Evolutionary conservation across 108 stramenopile genomes (phyloP).

Genomic region (Cyclostephanos tholiformis): DNA sequence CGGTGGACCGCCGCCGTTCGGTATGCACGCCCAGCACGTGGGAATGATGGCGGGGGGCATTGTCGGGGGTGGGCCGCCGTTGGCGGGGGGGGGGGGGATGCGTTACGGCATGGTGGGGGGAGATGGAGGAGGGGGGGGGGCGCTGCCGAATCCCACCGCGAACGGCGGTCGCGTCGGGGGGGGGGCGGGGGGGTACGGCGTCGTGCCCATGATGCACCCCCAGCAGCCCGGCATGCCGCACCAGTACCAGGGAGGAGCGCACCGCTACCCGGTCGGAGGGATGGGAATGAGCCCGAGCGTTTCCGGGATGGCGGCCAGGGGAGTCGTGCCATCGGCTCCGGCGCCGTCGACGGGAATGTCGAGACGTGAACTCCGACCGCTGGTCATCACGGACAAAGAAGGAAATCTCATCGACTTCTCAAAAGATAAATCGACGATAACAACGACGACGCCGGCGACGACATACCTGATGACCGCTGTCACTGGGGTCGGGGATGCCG

Average conservation of each 20-base stretch:
- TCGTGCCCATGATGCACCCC: slow-evolving; percentile 1
- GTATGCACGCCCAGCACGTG: not conserved
- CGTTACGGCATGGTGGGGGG: not conserved
- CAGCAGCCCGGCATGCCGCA: slow-evolving; percentile 4
- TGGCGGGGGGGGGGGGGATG: not conserved
- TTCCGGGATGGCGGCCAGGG: not conserved
- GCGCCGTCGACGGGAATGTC: not conserved
- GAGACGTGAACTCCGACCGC: too few species aligned
- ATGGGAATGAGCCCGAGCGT: slow-evolving; percentile 1
- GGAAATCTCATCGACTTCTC: slow-evolving; percentile 68
- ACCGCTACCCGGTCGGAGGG: not conserved
- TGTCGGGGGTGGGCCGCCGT: not conserved
- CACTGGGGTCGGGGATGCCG: not conserved
- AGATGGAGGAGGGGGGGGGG: not conserved
- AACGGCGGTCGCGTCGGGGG: too few species aligned
- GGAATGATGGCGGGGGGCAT: not conserved
- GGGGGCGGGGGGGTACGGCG: slow-evolving; percentile 1
- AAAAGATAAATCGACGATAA: slow-evolving; percentile 12
- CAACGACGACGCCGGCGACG: not conserved
- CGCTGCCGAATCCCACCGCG: not conserved
- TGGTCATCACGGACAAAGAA: slow-evolving; percentile 57
- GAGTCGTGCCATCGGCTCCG: not conserved
- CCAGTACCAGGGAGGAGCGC: slow-evolving; percentile 4
- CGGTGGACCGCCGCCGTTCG: not conserved
- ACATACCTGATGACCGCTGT: not conserved